These are phyloP conservation scores for Chrysanthemum lavandulifolium DNA, from an alignment of 129 eudicot genomes.

Conservation along the genomic window DNA sequence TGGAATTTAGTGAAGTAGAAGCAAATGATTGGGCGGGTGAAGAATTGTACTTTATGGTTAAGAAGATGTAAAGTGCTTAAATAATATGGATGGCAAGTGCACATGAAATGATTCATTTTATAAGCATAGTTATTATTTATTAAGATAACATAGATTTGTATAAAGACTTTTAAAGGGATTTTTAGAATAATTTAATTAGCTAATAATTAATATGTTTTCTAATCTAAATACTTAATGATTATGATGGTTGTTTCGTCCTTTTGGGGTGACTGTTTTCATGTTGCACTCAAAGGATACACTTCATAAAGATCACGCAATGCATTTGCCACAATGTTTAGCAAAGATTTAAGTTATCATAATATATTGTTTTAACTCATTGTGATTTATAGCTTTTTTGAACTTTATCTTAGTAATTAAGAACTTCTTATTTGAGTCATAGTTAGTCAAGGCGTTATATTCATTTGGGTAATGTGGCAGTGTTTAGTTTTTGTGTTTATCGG, in stretches of 20 bases:
- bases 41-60: conserved; percentile 18
- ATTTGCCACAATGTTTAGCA: neutral
- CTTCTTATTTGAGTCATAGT: too few species aligned
- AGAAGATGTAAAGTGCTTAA: conserved; percentile 13
- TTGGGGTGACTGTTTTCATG: conserved; percentile 33
- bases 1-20: conserved; percentile 34
- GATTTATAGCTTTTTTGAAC: neutral
- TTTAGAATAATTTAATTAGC: neutral
- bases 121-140: conserved; percentile 1
- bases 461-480: too few species aligned
- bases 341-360: neutral
- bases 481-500: too few species aligned
- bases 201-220: neutral
- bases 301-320: conserved; percentile 16
- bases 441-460: too few species aligned
- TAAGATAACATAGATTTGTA: conserved; percentile 9
- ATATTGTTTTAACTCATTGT: neutral
- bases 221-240: conserved; percentile 19
- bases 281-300: conserved; percentile 30
- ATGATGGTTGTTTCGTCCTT: conserved; percentile 22
- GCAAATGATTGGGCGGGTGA: conserved; percentile 33
- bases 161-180: conserved; percentile 8
- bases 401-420: neutral
- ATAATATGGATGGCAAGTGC: conserved; percentile 15
- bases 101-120: conserved; percentile 18